Evolutionary conservation across 257 asterid species (phyloP).

Genomic region (Primulina eburnea): DNA sequence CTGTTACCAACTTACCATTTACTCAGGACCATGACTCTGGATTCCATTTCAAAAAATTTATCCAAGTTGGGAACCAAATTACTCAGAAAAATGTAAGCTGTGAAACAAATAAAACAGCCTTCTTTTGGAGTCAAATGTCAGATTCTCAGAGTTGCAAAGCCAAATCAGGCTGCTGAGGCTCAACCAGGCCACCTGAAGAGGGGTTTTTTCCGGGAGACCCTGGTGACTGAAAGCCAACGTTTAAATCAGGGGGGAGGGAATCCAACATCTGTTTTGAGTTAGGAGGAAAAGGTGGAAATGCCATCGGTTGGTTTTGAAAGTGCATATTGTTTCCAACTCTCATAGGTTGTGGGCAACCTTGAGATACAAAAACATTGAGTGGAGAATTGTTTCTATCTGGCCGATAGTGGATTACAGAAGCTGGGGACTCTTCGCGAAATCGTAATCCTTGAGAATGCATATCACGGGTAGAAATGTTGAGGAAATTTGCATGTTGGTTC

Average conservation of each 20-base stretch:
- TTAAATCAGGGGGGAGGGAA: conserved; percentile 83
- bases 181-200: conserved; percentile 64
- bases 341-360: conserved; percentile 47
- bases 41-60: neutral
- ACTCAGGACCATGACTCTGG: neutral
- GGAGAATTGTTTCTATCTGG: conserved; percentile 42
- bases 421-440: neutral
- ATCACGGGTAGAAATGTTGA: neutral
- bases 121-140: neutral
- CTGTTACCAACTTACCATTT: conserved; percentile 23
- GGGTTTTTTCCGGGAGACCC: conserved; percentile 78
- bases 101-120: neutral
- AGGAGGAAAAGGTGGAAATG: conserved; percentile 53
- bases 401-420: conserved; percentile 43
- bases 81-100: neutral
- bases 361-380: conserved; percentile 54
- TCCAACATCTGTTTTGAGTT: conserved; percentile 64
- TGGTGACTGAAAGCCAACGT: conserved; percentile 77
- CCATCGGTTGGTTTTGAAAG: conserved; percentile 54
- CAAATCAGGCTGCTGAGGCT: conserved; percentile 97
- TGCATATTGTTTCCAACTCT: conserved; percentile 49
- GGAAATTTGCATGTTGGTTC: neutral
- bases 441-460: neutral
- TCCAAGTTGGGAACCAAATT: conserved; percentile 10
- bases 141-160: conserved; percentile 79